Evolutionary conservation across 306 rosid species (phyloP).

Genomic region (Betula pendula): DNA sequence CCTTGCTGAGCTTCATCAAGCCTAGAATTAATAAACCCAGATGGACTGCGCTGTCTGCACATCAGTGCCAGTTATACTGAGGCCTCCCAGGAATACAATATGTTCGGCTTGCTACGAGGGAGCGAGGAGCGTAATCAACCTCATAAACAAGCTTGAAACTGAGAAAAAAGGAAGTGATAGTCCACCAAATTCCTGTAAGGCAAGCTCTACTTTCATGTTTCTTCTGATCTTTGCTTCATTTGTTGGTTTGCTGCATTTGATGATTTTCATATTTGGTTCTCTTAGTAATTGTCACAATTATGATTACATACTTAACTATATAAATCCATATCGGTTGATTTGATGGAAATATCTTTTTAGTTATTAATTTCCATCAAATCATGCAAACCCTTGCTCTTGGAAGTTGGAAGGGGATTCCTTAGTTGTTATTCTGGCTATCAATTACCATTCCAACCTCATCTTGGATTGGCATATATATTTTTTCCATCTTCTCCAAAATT

Average conservation of each 20-base stretch:
- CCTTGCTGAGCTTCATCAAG: neutral
- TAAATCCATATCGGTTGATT: neutral
- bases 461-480: too few relatives aligned
- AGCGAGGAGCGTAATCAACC: slow-evolving; percentile 55
- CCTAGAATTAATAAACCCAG: neutral
- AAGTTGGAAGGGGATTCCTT: too few relatives aligned
- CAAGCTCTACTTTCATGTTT: slow-evolving; percentile 49
- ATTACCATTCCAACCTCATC: too few relatives aligned
- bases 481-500: too few relatives aligned
- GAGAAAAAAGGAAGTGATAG: slow-evolving; percentile 25
- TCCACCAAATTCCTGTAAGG: slow-evolving; percentile 58
- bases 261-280: neutral
- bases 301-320: neutral
- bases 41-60: slow-evolving; percentile 87
- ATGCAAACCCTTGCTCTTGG: too few relatives aligned
- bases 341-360: too few relatives aligned
- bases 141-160: slow-evolving; percentile 47
- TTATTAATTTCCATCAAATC: too few relatives aligned
- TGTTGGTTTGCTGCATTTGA: neutral
- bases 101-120: slow-evolving; percentile 79
- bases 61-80: slow-evolving; percentile 60
- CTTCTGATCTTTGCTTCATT: too few relatives aligned
- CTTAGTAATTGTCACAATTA: neutral
- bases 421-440: too few relatives aligned
- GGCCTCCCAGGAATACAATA: slow-evolving; percentile 88